Evolutionary conservation across 2,329 filamentous ascomycete genomes (phyloP).

Genomic region (Nemania serpens): DNA sequence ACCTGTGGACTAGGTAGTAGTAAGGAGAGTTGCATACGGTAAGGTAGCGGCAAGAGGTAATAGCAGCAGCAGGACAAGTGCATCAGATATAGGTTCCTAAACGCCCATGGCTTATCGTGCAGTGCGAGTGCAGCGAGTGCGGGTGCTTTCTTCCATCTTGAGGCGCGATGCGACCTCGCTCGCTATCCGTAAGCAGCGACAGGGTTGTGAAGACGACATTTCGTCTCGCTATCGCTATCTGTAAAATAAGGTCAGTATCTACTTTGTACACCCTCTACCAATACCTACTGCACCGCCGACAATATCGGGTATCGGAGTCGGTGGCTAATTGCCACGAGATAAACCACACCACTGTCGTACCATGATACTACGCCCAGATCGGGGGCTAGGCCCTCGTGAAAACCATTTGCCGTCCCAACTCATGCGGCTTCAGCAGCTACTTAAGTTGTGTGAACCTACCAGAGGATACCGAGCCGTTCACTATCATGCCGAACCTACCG

Average conservation of each 20-base stretch:
- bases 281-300: no score
- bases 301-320: slow-evolving; percentile 5
- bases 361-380: slow-evolving; percentile 7
- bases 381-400: neutral
- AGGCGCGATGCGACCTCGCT: slow-evolving; percentile 2
- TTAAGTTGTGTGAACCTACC: neutral
- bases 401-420: neutral
- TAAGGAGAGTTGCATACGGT: slow-evolving; percentile 9
- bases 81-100: slow-evolving; percentile 17
- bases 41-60: neutral
- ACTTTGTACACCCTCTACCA: no score
- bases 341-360: slow-evolving; percentile 23
- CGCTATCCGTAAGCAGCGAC: neutral
- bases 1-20: neutral
- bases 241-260: neutral
- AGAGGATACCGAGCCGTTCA: neutral
- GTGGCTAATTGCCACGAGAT: slow-evolving; percentile 21
- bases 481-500: neutral
- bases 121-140: no score
- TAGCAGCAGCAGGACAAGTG: slow-evolving; percentile 8
- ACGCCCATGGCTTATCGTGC: slow-evolving; percentile 17
- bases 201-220: slow-evolving; percentile 21
- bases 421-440: neutral
- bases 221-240: slow-evolving; percentile 9
- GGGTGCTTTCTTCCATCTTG: slow-evolving; percentile 1